phyloP scores from a whole-genome alignment of 768 basidiomycete species.

The Chalciporus chontae region DNA sequence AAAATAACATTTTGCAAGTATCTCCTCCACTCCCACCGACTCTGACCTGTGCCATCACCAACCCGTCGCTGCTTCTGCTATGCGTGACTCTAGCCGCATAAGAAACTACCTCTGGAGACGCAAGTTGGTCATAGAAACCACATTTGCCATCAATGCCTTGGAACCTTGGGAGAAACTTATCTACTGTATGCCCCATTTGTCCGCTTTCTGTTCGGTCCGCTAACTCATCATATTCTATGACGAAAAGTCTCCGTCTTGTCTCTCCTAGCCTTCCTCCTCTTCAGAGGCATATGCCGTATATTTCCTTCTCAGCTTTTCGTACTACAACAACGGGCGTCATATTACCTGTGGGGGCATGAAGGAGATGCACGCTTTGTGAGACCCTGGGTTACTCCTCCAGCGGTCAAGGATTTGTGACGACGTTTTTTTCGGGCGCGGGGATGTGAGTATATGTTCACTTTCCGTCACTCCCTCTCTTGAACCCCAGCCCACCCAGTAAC shows the following conservation, averaged over 20 bases:
- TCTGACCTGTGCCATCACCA: not conserved
- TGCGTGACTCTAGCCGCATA: slow-evolving; percentile 19
- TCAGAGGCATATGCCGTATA: slow-evolving; percentile 52
- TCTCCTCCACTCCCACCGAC: not conserved
- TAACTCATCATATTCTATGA: not conserved
- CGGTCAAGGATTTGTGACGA: slow-evolving; percentile 25
- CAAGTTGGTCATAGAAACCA: slow-evolving; percentile 55
- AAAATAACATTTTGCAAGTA: not conserved
- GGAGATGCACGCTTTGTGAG: slow-evolving; percentile 24
- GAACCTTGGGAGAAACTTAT: slow-evolving; percentile 70
- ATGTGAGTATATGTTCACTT: slow-evolving; percentile 7
- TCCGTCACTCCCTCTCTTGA: slow-evolving; percentile 1
- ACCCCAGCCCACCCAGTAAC: not conserved
- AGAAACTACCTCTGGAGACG: slow-evolving; percentile 46
- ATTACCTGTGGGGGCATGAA: slow-evolving; percentile 62
- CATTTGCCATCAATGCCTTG: slow-evolving; percentile 55
- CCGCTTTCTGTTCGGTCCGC: not conserved
- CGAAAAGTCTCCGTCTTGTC: slow-evolving; percentile 39
- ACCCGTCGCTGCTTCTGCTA: not conserved
- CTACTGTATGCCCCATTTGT: slow-evolving; percentile 41
- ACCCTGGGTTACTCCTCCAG: slow-evolving; percentile 21
- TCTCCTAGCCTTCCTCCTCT: slow-evolving; percentile 41
- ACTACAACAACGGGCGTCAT: slow-evolving; percentile 50
- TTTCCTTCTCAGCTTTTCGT: slow-evolving; percentile 54
- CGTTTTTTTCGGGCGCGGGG: not conserved